Conservation (phyloP, 257 asterid species). For the Nicotiana otophora region DNA sequence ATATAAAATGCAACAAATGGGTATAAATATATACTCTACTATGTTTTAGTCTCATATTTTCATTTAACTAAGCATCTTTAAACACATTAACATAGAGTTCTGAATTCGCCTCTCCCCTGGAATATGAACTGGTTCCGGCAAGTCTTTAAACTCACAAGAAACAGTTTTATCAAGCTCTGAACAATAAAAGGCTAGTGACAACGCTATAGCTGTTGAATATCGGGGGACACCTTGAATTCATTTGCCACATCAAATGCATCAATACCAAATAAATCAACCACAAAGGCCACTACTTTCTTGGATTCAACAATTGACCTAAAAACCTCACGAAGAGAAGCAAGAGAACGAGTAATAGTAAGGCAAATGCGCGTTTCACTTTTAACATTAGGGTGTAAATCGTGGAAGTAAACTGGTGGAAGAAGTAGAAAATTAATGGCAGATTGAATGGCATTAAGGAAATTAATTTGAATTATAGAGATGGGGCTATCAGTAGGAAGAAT, state of each 20-base stretch:
- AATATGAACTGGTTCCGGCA: too few species aligned
- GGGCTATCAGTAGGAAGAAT: constrained; percentile 54
- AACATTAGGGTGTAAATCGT: constrained; percentile 35
- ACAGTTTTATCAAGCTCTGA: too few species aligned
- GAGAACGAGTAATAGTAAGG: background rate
- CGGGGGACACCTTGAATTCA: too few species aligned
- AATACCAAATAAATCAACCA: constrained; percentile 19
- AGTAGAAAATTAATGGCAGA: constrained; percentile 23
- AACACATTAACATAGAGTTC: too few species aligned
- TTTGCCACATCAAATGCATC: constrained; percentile 23
- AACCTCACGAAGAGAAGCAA: background rate
- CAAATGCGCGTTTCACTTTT: constrained; percentile 24
- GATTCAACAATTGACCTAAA: background rate
- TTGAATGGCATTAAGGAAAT: constrained; percentile 43
- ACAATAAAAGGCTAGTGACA: too few species aligned
- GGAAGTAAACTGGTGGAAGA: constrained; percentile 49
- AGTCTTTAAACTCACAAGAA: too few species aligned
- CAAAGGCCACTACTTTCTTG: constrained; percentile 8
- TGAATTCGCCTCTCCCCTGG: too few species aligned
- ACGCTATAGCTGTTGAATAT: too few species aligned
- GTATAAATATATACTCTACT: too few species aligned
- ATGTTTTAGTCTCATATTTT: too few species aligned
- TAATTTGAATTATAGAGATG: constrained; percentile 34
- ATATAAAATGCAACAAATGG: too few species aligned
- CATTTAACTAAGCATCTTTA: too few species aligned